Evolutionary conservation across 2,329 filamentous ascomycete species (phyloP), one percentile per base, ranked within the genome.

Genomic region (Verticillium isaacii): DNA sequence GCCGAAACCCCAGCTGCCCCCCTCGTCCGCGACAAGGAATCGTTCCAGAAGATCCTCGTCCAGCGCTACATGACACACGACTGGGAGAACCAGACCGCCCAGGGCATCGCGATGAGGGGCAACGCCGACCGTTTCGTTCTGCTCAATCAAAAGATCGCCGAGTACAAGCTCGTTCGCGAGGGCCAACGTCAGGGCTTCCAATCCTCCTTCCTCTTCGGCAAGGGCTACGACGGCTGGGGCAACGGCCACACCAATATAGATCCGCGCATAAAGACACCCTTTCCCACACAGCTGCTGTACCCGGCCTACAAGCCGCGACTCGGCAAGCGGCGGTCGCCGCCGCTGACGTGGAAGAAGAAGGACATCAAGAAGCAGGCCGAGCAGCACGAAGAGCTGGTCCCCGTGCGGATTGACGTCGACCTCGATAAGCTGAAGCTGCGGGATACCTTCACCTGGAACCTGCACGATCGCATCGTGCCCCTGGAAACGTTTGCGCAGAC

Each of bases 391-490:
- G 92, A 97, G 72, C 80, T 99, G 60, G 91, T 98, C 1, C 95
- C 95, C 2, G 85, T 99, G 66, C 87, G 95, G 57, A 78, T 99
- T 60, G 95, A 99, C 69, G 91, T 98, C 58, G 95, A 99, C 71
- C 91, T 91, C 84, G 94, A 98, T 67, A 97, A 96, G 78, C 86
- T 98, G 69, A 95, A 95, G 76, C 82, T 99, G 64, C 90, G 95
- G 73, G 95, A 99, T 75, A 98, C 95, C 1, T 97, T 99, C 68
- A 98, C 95, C 3, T 99, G 94, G 93, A 99, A 99, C 74, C 82
- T 98, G 39, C 92, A 97, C 77, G 95, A 99, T 73, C 89, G 93
- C 62, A 84, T 95, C 14, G 85, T 96, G 3, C 83, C 86, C 25
- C 86, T 89, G 23, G 90, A 96, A 62, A 75, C 95, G 12, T 98